Percentiles rank a stretch among this genome's conserved stretches.
Conservation (phyloP, 495 filamentous ascomycete genomes). For the Talaromyces ruber region DNA sequence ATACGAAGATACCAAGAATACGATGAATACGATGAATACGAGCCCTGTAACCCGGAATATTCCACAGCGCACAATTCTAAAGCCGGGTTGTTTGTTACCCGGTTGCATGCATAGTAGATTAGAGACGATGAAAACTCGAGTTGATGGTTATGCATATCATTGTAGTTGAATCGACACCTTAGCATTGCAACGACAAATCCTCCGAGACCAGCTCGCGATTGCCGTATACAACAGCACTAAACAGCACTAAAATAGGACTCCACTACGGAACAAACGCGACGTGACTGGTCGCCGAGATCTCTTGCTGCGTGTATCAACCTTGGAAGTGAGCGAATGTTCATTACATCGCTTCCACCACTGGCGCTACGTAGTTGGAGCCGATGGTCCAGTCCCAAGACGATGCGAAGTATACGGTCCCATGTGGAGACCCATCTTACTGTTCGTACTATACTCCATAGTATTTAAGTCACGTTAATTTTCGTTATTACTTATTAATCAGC, state of each 20-base stretch:
- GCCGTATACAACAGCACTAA: neutral
- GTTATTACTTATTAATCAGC: neutral
- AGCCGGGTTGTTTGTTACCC: neutral
- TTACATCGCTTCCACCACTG: neutral
- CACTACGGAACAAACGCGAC: neutral
- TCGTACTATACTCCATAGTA: neutral
- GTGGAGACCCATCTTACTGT: neutral
- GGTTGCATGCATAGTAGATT: too few species aligned
- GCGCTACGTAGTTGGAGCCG: neutral
- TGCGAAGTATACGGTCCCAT: neutral
- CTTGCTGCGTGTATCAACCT: neutral
- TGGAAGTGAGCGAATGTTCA: neutral
- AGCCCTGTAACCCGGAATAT: neutral
- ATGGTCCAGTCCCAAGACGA: neutral
- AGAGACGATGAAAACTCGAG: too few species aligned
- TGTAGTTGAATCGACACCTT: neutral
- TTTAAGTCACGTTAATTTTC: neutral
- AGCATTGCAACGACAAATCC: neutral
- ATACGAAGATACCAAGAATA: neutral
- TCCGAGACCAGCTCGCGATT: neutral
- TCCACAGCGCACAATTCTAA: neutral
- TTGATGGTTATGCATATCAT: neutral
- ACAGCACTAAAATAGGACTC: neutral
- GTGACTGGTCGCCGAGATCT: neutral
- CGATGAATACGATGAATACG: neutral